A percentile compares a stretch with the other conserved stretches of the same genome.
phyloP scores from a whole-genome alignment of 2,329 filamentous ascomycete genomes.

The Teratosphaeria epicoccoides region DNA sequence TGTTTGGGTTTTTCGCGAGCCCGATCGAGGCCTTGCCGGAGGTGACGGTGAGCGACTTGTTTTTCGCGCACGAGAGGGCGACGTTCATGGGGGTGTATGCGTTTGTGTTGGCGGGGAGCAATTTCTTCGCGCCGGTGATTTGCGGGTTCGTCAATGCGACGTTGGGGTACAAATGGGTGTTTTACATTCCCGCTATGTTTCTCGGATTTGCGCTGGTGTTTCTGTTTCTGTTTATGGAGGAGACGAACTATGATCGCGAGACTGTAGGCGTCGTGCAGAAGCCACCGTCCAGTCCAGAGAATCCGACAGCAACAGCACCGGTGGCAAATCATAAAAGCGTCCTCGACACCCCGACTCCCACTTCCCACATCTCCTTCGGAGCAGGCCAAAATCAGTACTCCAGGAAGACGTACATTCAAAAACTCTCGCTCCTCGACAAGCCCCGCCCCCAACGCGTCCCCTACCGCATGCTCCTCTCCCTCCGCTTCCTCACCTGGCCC shows the following conservation, averaged over 20 bases:
- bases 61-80: slow-evolving; percentile 23
- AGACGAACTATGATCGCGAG: slow-evolving; percentile 41
- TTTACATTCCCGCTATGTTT: slow-evolving; percentile 45
- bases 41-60: slow-evolving; percentile 20
- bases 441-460: slow-evolving; percentile 20
- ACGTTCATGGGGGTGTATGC: slow-evolving; percentile 22
- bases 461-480: slow-evolving; percentile 19
- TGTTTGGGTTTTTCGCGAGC: slow-evolving; percentile 39
- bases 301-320: background rate
- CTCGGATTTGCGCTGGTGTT: slow-evolving; percentile 38
- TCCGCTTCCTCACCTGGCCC: slow-evolving; percentile 30
- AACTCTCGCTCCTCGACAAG: slow-evolving; percentile 12
- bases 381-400: slow-evolving; percentile 2
- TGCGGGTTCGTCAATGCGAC: slow-evolving; percentile 40
- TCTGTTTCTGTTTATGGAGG: slow-evolving; percentile 49
- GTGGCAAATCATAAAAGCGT: slow-evolving; percentile 1
- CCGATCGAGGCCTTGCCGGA: slow-evolving; percentile 41
- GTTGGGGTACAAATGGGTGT: slow-evolving; percentile 31
- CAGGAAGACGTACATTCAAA: slow-evolving; percentile 11
- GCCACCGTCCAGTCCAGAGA: background rate
- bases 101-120: slow-evolving; percentile 12
- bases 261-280: slow-evolving; percentile 3
- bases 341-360: background rate
- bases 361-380: background rate
- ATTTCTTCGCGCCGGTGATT: slow-evolving; percentile 30